Conservation (phyloP, 2,329 filamentous ascomycete genomes). For the Thermomyces lanuginosus region DNA sequence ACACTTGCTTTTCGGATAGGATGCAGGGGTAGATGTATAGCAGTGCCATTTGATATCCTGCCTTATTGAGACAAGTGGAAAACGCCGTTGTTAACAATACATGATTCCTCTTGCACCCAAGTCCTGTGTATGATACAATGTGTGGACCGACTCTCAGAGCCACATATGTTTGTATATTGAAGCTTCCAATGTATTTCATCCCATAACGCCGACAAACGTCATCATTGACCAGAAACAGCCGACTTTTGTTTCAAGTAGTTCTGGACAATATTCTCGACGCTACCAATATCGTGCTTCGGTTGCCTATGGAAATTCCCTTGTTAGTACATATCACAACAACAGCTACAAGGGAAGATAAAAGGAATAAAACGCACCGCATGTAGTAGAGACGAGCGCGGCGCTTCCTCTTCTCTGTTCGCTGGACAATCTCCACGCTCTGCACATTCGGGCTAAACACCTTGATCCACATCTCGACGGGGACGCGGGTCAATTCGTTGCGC, state of each 20-base stretch:
- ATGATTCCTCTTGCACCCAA: too few relatives aligned
- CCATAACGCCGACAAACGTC: too few relatives aligned
- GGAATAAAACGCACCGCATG: conserved; percentile 44
- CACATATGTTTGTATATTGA: too few relatives aligned
- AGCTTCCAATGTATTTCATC: too few relatives aligned
- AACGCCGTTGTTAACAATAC: too few relatives aligned
- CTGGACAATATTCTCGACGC: conserved; percentile 62
- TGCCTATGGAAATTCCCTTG: conserved; percentile 28
- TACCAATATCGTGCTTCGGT: conserved; percentile 73
- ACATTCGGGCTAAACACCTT: conserved; percentile 89
- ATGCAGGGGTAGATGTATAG: too few relatives aligned
- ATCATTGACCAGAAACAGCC: conserved; percentile 24
- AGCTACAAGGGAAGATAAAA: background rate
- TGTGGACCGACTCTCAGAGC: too few relatives aligned
- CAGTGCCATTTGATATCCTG: too few relatives aligned
- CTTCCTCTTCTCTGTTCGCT: conserved; percentile 67
- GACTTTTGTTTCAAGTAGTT: conserved; percentile 43
- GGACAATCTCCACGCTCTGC: conserved; percentile 81
- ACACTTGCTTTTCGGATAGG: too few relatives aligned
- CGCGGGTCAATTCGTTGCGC: conserved; percentile 67
- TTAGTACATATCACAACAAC: background rate
- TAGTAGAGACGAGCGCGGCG: conserved; percentile 79
- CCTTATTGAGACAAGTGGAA: too few relatives aligned
- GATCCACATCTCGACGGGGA: conserved; percentile 93
- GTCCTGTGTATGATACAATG: too few relatives aligned